These are phyloP conservation scores for Macadamia tetraphylla DNA, from an alignment of 164 flowering plant genomes.

Conservation along the genomic window DNA sequence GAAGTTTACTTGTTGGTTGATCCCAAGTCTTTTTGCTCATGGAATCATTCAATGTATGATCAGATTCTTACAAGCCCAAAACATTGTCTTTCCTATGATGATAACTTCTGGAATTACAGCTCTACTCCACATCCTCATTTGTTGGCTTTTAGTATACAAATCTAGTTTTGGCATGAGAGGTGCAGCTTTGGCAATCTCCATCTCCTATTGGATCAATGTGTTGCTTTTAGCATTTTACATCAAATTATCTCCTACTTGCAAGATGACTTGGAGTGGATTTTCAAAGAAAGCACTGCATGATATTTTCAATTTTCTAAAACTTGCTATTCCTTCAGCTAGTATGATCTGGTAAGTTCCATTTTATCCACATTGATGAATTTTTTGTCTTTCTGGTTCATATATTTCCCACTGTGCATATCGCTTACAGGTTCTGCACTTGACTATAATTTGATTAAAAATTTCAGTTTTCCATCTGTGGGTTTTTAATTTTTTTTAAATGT, in stretches of 20 bases:
- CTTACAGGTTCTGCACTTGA: neutral
- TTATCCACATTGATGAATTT: no score
- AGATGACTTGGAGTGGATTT: slow-evolving; percentile 22
- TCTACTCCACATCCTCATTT: slow-evolving; percentile 10
- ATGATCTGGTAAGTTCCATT: slow-evolving; percentile 19
- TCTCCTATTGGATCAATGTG: slow-evolving; percentile 26
- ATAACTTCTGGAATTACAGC: slow-evolving; percentile 17
- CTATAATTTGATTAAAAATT: neutral
- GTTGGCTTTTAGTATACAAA: slow-evolving; percentile 23
- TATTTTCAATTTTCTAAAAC: slow-evolving; percentile 13
- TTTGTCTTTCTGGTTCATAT: no score
- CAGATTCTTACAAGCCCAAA: slow-evolving; percentile 19
- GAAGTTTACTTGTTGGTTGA: slow-evolving; percentile 19
- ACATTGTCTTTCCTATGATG: slow-evolving; percentile 21
- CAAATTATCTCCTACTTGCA: slow-evolving; percentile 19
- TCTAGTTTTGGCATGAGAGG: slow-evolving; percentile 22
- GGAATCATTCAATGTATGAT: slow-evolving; percentile 17
- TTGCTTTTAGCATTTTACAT: slow-evolving; percentile 16
- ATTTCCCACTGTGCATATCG: no score
- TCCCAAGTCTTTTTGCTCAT: slow-evolving; percentile 24
- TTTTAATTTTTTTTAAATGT: neutral
- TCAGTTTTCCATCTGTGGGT: neutral
- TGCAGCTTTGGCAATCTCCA: slow-evolving; percentile 19
- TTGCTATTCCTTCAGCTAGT: slow-evolving; percentile 22
- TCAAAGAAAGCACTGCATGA: slow-evolving; percentile 17